phyloP scores from a whole-genome alignment of 2,329 filamentous ascomycete species.

The Cercospora citrullina region DNA sequence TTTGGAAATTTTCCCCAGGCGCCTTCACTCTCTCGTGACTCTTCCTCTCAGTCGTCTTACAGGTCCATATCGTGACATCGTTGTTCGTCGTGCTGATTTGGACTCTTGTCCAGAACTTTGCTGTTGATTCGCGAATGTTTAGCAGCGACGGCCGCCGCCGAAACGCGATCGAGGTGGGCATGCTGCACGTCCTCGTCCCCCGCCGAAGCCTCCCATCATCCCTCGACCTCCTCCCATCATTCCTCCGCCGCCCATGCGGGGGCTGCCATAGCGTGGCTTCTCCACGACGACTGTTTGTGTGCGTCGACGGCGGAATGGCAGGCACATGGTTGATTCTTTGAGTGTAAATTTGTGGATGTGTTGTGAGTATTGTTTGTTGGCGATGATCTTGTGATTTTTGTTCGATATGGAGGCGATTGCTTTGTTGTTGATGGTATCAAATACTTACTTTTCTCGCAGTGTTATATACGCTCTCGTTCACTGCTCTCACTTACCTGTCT shows the following conservation, averaged over 20 bases:
- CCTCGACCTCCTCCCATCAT: constrained; percentile 1
- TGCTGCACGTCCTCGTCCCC: not conserved
- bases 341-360: not conserved
- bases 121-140: not conserved
- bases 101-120: not conserved
- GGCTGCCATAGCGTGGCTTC: not conserved
- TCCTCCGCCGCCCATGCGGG: not conserved
- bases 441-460: not conserved
- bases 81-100: not conserved
- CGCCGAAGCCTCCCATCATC: not conserved
- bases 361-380: not conserved
- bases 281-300: not conserved
- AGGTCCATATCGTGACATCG: not conserved
- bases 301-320: not conserved
- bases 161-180: not conserved
- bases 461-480: not conserved
- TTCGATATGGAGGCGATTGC: not conserved
- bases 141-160: not conserved
- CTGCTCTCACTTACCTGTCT: not conserved
- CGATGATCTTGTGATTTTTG: not conserved
- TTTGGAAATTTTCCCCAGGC: not conserved
- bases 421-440: not conserved
- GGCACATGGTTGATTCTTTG: not conserved
- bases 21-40: not conserved
- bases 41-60: not conserved